phyloP scores from a whole-genome alignment of 2,329 filamentous ascomycete genomes.

The Scleromitrula shiraiana region DNA sequence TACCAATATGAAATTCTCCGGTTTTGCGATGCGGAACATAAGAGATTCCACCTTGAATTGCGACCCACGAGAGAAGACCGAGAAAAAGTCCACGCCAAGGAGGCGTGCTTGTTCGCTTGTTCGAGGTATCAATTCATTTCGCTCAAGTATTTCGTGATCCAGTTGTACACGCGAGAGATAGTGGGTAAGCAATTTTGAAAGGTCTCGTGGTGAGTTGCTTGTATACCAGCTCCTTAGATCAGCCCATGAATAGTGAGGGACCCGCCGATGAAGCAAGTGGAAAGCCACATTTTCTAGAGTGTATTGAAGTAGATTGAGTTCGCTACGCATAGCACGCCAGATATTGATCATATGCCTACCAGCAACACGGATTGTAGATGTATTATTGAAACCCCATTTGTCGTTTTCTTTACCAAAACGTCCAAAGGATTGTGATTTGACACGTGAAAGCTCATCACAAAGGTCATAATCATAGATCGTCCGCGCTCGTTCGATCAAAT shows the following conservation, averaged over 20 bases:
- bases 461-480: conserved; percentile 84
- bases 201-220: conserved; percentile 57
- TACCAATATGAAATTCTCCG: conserved; percentile 84
- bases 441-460: conserved; percentile 83
- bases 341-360: conserved; percentile 95
- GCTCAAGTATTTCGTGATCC: conserved; percentile 83
- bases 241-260: conserved; percentile 78
- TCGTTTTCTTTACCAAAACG: conserved; percentile 81
- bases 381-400: conserved; percentile 89
- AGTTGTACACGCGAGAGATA: conserved; percentile 69
- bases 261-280: conserved; percentile 76
- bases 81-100: conserved; percentile 92
- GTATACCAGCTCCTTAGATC: conserved; percentile 78
- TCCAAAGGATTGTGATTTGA: conserved; percentile 76
- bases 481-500: conserved; percentile 81
- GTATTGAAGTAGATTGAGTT: conserved; percentile 86
- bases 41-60: conserved; percentile 98
- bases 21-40: conserved; percentile 98
- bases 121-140: conserved; percentile 78
- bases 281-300: conserved; percentile 95
- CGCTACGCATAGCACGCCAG: conserved; percentile 92
- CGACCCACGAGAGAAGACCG: conserved; percentile 87
- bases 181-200: conserved; percentile 70
- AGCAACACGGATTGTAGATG: conserved; percentile 85
- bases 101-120: conserved; percentile 92